These are phyloP conservation scores for Thalassiosira livingstoniorum DNA, from an alignment of 352 stramenopile genomes.

Conservation along the genomic window DNA sequence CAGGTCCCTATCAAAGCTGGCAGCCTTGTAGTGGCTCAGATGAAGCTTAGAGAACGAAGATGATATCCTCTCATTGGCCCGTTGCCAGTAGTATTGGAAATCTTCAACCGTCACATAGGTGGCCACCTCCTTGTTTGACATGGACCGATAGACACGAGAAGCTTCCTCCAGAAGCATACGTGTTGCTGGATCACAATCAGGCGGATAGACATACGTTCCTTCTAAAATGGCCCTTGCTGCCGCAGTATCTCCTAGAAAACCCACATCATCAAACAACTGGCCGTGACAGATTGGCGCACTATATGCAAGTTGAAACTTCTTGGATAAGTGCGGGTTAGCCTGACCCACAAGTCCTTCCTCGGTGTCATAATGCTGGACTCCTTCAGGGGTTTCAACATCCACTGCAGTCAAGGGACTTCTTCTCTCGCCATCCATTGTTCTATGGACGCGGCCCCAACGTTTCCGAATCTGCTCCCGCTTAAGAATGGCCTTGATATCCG, in stretches of 20 bases:
- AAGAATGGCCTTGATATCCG: not conserved
- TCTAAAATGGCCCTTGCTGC: not conserved
- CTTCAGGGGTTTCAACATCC: not conserved
- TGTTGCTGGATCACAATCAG: not conserved
- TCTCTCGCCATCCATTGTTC: not conserved
- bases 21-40: too few relatives aligned
- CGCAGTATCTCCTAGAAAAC: not conserved
- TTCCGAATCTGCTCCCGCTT: not conserved
- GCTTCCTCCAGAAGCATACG: not conserved
- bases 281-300: not conserved
- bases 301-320: not conserved
- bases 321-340: too few relatives aligned
- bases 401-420: not conserved
- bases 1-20: too few relatives aligned
- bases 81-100: constrained; percentile 13
- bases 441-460: not conserved
- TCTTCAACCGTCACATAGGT: not conserved
- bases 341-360: not conserved
- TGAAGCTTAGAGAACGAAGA: too few relatives aligned
- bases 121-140: not conserved
- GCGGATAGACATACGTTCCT: constrained; percentile 2
- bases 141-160: not conserved
- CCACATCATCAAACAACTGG: not conserved
- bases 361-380: not conserved
- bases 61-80: too few relatives aligned